phyloP scores from a whole-genome alignment of 73 alveolate species.

The Uronychia setigera region DNA sequence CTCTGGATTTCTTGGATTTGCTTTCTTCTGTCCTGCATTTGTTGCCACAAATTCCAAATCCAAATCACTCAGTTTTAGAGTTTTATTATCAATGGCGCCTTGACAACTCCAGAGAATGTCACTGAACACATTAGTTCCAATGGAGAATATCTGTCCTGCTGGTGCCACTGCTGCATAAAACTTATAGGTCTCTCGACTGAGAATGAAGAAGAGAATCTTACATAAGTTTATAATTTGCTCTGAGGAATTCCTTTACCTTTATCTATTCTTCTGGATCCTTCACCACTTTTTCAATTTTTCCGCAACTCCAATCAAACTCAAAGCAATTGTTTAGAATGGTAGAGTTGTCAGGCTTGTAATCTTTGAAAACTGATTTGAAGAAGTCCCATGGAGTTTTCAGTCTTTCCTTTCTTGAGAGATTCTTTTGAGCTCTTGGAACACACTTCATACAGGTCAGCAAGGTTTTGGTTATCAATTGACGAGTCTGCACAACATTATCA shows the following conservation, averaged over 20 bases:
- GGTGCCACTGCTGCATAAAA: conserved; percentile 67
- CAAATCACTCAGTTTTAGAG: conserved; percentile 39
- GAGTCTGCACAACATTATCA: conserved; percentile 43
- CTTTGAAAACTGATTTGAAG: conserved; percentile 71
- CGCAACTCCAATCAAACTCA: conserved; percentile 76
- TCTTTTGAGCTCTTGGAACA: conserved; percentile 39
- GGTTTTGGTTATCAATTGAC: conserved; percentile 27
- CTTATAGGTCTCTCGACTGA: conserved; percentile 59
- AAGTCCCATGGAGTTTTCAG: conserved; percentile 69
- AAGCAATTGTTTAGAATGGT: conserved; percentile 77
- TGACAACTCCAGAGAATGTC: conserved; percentile 42
- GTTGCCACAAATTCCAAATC: conserved; percentile 66
- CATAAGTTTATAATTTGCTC: conserved; percentile 23
- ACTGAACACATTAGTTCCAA: conserved; percentile 55
- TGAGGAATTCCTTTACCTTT: conserved; percentile 19
- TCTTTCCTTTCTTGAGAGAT: conserved; percentile 32
- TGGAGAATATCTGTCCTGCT: conserved; percentile 47
- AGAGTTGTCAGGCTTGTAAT: conserved; percentile 71
- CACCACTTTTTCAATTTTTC: conserved; percentile 52
- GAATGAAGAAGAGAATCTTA: too few species aligned
- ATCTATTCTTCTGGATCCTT: conserved; percentile 39
- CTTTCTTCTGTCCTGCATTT: conserved; percentile 54
- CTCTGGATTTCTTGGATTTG: conserved; percentile 70
- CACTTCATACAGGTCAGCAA: conserved; percentile 22
- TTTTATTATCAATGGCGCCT: conserved; percentile 39